Percentiles rank a stretch among this genome's conserved stretches.
Evolutionary conservation across 1,284 basidiomycete genomes (phyloP).

Genomic region (Cutaneotrichosporon cutaneum): DNA sequence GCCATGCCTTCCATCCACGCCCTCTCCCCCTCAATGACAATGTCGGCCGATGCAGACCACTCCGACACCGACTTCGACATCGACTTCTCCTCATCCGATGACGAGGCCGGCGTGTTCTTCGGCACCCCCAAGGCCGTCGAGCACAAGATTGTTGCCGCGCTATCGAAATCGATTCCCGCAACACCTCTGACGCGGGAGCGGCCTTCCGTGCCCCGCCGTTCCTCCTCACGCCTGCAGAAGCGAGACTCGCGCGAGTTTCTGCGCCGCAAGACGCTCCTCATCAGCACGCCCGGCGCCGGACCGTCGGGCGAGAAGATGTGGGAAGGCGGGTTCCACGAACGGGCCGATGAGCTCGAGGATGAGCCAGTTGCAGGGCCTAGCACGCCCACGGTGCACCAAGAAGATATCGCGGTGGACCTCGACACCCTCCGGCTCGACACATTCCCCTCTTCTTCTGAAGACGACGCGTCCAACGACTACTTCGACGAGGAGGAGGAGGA

Average conservation of each 20-base stretch:
- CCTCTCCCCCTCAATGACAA: neutral
- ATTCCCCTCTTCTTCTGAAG: neutral
- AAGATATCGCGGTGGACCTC: constrained; percentile 26
- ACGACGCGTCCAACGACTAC: neutral
- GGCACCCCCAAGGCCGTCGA: constrained; percentile 33
- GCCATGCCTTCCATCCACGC: neutral
- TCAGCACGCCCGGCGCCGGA: constrained; percentile 16
- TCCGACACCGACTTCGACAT: constrained; percentile 7
- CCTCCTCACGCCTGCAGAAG: constrained; percentile 27
- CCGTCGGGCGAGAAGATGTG: constrained; percentile 20
- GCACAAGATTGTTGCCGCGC: constrained; percentile 29
- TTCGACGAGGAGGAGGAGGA: constrained; percentile 33
- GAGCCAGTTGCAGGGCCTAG: constrained; percentile 3
- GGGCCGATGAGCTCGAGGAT: constrained; percentile 7
- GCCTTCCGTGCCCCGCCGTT: constrained; percentile 8
- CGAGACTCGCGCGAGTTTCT: constrained; percentile 40
- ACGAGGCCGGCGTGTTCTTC: constrained; percentile 41
- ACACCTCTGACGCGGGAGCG: constrained; percentile 11
- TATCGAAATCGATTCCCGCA: constrained; percentile 22
- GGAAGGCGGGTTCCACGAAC: constrained; percentile 27
- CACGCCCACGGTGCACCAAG: constrained; percentile 6
- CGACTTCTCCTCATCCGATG: constrained; percentile 27
- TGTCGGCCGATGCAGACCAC: neutral
- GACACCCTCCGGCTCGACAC: constrained; percentile 19
- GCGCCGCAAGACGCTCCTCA: constrained; percentile 35